phyloP scores from a whole-genome alignment of 140 eudicot genomes.

The Senecio squalidus region DNA sequence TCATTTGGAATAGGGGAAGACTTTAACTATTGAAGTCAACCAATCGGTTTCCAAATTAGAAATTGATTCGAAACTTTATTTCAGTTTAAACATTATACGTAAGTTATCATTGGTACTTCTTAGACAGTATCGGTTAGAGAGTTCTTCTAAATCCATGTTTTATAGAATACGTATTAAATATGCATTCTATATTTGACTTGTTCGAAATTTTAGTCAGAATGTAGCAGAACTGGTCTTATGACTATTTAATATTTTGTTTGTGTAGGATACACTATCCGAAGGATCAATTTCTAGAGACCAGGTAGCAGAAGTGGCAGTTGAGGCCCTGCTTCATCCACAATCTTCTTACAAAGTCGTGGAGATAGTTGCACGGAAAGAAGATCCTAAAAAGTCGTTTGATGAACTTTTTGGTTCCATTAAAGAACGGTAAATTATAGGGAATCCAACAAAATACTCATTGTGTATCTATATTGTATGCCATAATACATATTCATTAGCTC shows the following conservation, averaged over 20 bases:
- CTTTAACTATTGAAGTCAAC: neutral
- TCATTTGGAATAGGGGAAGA: neutral
- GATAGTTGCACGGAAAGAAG: conserved; percentile 72
- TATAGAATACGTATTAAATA: neutral
- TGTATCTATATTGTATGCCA: neutral
- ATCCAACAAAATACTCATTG: neutral
- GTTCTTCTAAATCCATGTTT: neutral
- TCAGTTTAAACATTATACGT: neutral
- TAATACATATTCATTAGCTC: neutral
- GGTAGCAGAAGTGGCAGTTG: conserved; percentile 94
- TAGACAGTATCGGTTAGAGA: neutral
- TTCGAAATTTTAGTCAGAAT: conserved; percentile 6
- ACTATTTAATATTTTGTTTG: neutral
- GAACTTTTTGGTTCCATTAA: conserved; percentile 76
- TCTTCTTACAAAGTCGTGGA: conserved; percentile 84
- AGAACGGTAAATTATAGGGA: conserved; percentile 36
- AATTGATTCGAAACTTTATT: neutral
- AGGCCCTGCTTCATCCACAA: conserved; percentile 68
- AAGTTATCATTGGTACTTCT: neutral
- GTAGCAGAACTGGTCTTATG: neutral
- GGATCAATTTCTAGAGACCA: conserved; percentile 93
- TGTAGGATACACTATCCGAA: conserved; percentile 64
- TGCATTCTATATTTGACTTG: neutral
- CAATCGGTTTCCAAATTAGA: neutral
- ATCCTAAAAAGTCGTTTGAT: conserved; percentile 70